Percentiles rank a stretch among this genome's conserved stretches.
These are phyloP conservation scores for Stylonectria norvegica DNA, from an alignment of 2,329 filamentous ascomycete genomes.

Conservation along the genomic window DNA sequence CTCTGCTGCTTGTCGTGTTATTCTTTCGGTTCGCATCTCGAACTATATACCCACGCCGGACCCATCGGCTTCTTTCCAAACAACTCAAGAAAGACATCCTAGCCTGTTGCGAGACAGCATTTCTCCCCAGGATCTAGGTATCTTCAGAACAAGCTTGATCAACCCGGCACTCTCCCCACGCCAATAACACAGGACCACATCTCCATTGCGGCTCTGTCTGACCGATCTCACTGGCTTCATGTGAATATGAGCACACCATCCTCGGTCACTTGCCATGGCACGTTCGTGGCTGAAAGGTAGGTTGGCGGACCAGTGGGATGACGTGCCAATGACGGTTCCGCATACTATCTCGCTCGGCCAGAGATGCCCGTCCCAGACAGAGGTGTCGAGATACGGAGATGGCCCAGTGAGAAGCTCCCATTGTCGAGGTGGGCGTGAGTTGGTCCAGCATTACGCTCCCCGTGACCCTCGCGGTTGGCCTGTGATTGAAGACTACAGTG, in stretches of 20 bases:
- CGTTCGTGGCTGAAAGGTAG: conserved; percentile 8
- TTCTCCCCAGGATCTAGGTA: conserved; percentile 8
- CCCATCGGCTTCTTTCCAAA: not conserved
- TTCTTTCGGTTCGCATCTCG: not conserved
- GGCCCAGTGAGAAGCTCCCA: conserved; percentile 8
- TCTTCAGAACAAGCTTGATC: conserved; percentile 15
- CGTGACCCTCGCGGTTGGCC: conserved; percentile 14
- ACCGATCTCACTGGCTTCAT: conserved; percentile 7
- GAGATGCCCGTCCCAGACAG: conserved; percentile 16
- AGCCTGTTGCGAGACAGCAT: conserved; percentile 6
- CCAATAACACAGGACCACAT: conserved; percentile 31
- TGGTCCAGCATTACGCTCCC: conserved; percentile 10
- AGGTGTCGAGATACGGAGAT: conserved; percentile 15
- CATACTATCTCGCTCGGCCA: conserved; percentile 12
- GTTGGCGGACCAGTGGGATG: conserved; percentile 8
- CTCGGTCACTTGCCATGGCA: conserved; percentile 8
- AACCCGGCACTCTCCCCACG: conserved; percentile 9
- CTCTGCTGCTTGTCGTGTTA: too few species aligned
- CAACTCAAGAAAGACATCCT: conserved; percentile 5
- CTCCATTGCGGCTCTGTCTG: conserved; percentile 22
- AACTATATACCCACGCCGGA: conserved; percentile 6
- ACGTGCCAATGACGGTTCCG: conserved; percentile 19
- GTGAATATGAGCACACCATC: conserved; percentile 19
- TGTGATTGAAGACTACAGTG: conserved; percentile 12
- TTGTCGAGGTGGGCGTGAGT: conserved; percentile 10